phyloP scores from a whole-genome alignment of 2,329 filamentous ascomycete species.

The Ceratocystis albifundus region DNA sequence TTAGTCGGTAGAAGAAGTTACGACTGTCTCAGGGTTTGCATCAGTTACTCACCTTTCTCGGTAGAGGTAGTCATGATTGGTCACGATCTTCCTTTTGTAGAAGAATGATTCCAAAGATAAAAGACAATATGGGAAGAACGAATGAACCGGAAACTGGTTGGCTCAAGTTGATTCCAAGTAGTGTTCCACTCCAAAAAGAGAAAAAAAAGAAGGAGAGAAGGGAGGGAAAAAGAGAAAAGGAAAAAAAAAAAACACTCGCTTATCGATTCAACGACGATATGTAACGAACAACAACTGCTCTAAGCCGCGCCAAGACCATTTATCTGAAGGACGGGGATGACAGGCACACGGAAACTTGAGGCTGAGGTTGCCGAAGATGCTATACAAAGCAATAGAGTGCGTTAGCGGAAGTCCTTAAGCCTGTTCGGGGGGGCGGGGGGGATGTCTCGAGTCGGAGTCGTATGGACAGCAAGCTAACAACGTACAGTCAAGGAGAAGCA shows the following conservation, averaged over 20 bases:
- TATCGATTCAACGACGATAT: conserved; percentile 15
- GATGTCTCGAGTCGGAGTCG: conserved; percentile 11
- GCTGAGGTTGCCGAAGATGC: not conserved
- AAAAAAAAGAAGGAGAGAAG: conserved; percentile 18
- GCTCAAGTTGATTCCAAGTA: conserved; percentile 13
- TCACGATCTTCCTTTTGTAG: conserved; percentile 11
- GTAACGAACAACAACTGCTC: conserved; percentile 12
- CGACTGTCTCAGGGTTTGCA: no score
- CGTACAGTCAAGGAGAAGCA: not conserved
- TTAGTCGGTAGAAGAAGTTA: no score
- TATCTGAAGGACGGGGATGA: not conserved
- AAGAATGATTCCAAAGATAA: conserved; percentile 8
- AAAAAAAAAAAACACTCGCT: conserved; percentile 21
- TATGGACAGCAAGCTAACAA: not conserved
- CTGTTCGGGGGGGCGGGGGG: not conserved
- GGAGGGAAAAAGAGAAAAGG: not conserved
- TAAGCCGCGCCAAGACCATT: conserved; percentile 11
- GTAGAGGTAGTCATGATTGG: conserved; percentile 17
- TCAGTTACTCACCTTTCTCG: conserved; percentile 16
- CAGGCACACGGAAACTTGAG: conserved; percentile 5
- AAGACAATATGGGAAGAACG: not conserved
- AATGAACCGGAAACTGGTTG: conserved; percentile 3
- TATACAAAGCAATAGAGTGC: not conserved
- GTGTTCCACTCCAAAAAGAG: not conserved
- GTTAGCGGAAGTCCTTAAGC: not conserved